Evolutionary conservation across 2,329 filamentous ascomycete species (phyloP), one percentile per base, ranked within the genome.

Genomic region (Fusarium sp.): DNA sequence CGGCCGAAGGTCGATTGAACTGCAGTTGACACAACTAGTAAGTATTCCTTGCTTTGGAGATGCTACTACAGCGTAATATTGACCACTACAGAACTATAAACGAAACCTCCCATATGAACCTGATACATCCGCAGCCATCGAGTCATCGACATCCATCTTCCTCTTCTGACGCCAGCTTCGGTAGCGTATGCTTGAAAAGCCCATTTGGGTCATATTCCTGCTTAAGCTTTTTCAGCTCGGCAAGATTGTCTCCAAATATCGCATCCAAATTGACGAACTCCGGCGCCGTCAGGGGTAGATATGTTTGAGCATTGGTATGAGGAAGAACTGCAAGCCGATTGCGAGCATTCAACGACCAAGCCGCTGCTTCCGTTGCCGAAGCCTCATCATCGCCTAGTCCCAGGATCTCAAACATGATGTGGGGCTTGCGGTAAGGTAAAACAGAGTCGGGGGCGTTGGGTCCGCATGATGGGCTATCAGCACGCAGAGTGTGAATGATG

Each of bases 351-450:
- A 58, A 26, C 7, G 58, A 44, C 58, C 58, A 62, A 10, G 24
- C 33, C 26, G 58, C 52, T 11, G 45, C 45, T 17, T 22, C 50
- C 5, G 33, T 15, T 17, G 53, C 52, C 53, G 45, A 40, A 13
- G 11, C 39, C 22, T 51, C 53, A 11, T 61, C 45, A 26, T 50
- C 38, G 8, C 58, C 53, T 1, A 57, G 3, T 11, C 58, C 58
- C 10, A 62, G 39, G 9, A 57, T n/a, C 45, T 62, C 58, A 11
- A 62, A 14, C 53, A 62, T 58, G 13, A 57, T 20, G 53, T 62
- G 58, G 28, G 58, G 52, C 24, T 46, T 56, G 8, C 52, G 52
- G 34, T 62, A 57, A 6, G 58, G 58, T 0, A 50, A n/a, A 11
- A 62, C 58, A 6, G 58, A 62, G 26, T 62, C 58, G 13, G 58